phyloP scores from a whole-genome alignment of 2,329 filamentous ascomycete genomes.

The Xylariomycetidae sp. region DNA sequence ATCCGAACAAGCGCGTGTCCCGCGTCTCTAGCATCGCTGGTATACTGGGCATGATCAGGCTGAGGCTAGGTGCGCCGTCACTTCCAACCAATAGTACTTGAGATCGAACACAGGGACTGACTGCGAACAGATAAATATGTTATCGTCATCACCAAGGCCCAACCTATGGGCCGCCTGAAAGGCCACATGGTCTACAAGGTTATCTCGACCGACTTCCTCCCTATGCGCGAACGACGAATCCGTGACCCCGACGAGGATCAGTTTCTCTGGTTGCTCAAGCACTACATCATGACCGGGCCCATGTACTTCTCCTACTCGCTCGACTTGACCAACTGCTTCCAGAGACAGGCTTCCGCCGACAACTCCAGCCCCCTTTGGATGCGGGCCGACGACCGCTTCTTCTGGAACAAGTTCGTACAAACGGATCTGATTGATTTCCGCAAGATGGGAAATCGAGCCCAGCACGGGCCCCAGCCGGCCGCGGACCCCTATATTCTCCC shows the following conservation, averaged over 20 bases:
- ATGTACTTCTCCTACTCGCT: constrained; percentile 99
- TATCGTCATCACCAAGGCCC: constrained; percentile 90
- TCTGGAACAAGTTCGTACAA: constrained; percentile 94
- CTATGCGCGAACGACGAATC: constrained; percentile 84
- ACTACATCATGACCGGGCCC: constrained; percentile 72
- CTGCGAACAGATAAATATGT: constrained; percentile 74
- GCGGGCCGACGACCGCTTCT: constrained; percentile 92
- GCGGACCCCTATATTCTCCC: constrained; percentile 91
- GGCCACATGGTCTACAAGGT: constrained; percentile 97
- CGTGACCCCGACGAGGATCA: constrained; percentile 92
- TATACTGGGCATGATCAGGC: constrained; percentile 87
- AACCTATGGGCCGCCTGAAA: constrained; percentile 83
- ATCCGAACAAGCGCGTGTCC: constrained; percentile 64
- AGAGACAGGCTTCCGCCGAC: constrained; percentile 79
- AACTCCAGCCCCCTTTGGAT: constrained; percentile 74
- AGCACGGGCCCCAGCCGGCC: constrained; percentile 64
- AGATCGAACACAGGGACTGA: constrained; percentile 6
- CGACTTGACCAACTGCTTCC: constrained; percentile 94
- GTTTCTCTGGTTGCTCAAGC: constrained; percentile 77
- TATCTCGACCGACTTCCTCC: constrained; percentile 83
- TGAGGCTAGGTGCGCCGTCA: constrained; percentile 71
- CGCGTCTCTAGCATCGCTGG: constrained; percentile 88
- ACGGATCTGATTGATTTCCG: constrained; percentile 89
- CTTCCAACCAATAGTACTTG: not conserved
- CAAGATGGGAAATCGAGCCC: constrained; percentile 52